These are phyloP conservation scores for Ophiostoma australiae DNA, from an alignment of 2,329 filamentous ascomycete genomes.

Conservation along the genomic window DNA sequence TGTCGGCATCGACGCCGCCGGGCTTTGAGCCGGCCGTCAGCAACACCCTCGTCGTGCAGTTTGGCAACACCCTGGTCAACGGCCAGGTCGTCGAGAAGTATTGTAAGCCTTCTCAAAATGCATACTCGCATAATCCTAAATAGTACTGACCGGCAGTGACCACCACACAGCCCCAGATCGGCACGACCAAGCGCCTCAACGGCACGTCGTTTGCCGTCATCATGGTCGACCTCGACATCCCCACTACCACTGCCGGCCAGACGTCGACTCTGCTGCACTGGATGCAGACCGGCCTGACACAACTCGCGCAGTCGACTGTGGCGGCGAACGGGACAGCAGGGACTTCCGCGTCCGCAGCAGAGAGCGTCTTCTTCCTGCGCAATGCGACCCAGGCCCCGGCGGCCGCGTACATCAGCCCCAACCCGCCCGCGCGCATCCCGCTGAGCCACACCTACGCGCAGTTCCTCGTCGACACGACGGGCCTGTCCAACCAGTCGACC, in stretches of 20 bases:
- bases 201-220: conserved; percentile 41
- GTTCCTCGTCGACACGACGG: conserved; percentile 39
- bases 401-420: conserved; percentile 37
- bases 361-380: conserved; percentile 34
- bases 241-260: conserved; percentile 36
- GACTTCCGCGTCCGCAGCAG: neutral
- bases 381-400: conserved; percentile 32
- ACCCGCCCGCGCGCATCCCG: conserved; percentile 37
- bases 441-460: conserved; percentile 40
- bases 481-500: conserved; percentile 28
- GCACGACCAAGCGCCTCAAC: conserved; percentile 36
- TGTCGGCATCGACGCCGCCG: conserved; percentile 39
- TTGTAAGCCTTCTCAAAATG: conserved; percentile 30
- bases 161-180: conserved; percentile 25
- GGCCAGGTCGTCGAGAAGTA: conserved; percentile 39
- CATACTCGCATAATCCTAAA: neutral
- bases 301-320: conserved; percentile 21
- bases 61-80: conserved; percentile 36
- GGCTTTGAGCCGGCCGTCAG: conserved; percentile 40
- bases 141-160: conserved; percentile 23
- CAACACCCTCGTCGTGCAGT: conserved; percentile 40
- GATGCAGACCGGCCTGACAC: conserved; percentile 40
- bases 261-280: conserved; percentile 42
- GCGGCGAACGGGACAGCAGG: neutral
- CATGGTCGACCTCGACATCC: conserved; percentile 47